Conservation (phyloP, 306 rosid species). For the Amphicarpaea edgeworthii region DNA sequence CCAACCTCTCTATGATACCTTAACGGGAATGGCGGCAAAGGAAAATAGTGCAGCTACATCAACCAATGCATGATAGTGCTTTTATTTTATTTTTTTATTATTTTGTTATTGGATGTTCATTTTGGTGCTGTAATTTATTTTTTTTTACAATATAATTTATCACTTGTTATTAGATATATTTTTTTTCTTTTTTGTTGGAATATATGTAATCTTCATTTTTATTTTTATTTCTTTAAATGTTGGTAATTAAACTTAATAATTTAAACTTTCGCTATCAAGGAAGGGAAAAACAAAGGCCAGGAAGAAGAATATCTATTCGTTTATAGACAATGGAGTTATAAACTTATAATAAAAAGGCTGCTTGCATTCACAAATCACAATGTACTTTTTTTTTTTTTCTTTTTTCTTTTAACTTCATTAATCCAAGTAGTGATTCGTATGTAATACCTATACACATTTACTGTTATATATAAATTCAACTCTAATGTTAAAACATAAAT, state of each 20-base stretch:
- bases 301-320: no score
- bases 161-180: not conserved
- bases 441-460: not conserved
- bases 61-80: not conserved
- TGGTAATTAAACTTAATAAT: no score
- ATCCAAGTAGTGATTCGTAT: not conserved
- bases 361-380: no score
- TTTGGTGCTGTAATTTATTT: not conserved
- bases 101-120: not conserved
- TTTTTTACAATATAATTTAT: not conserved
- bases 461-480: conserved; percentile 3
- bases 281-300: no score
- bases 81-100: not conserved
- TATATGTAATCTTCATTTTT: no score
- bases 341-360: no score
- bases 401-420: no score
- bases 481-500: conserved; percentile 57
- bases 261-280: no score
- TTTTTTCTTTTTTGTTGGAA: no score
- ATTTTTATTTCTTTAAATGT: no score
- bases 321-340: no score
- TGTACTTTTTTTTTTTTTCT: no score
- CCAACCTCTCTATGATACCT: conserved; percentile 74
- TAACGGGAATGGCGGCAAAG: conserved; percentile 63
- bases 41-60: not conserved